Evolutionary conservation across 1,139 yeast genomes (phyloP).

Genomic region (Pichia sp.): DNA sequence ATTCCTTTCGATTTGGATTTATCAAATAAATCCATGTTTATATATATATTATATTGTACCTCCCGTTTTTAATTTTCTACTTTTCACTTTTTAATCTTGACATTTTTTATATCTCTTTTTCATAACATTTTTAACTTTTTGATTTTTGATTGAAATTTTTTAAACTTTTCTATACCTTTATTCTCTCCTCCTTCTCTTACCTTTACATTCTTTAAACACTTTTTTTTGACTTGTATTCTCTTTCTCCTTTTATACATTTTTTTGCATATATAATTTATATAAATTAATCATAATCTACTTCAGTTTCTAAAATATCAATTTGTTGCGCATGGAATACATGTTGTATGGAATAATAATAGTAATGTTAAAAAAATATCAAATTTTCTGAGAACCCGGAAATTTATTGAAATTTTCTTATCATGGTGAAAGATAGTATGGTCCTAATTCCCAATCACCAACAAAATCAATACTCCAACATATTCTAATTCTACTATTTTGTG

Average conservation of each 20-base stretch:
- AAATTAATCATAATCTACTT: not conserved
- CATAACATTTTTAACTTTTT: conserved; percentile 9
- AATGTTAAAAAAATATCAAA: no score
- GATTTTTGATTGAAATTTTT: conserved; percentile 10
- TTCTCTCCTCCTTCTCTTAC: conserved; percentile 1
- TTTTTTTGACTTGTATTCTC: conserved; percentile 1
- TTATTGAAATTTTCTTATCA: no score
- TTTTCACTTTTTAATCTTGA: conserved; percentile 5
- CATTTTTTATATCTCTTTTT: conserved; percentile 7
- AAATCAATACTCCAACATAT: no score
- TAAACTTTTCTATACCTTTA: conserved; percentile 8
- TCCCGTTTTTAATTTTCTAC: no score
- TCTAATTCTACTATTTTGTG: no score
- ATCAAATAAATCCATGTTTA: no score
- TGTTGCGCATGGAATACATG: not conserved
- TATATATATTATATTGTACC: no score
- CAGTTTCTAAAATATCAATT: not conserved
- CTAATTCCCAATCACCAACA: no score
- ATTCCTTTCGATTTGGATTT: no score
- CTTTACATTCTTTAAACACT: conserved; percentile 8
- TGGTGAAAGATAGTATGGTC: no score
- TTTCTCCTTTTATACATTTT: conserved; percentile 1
- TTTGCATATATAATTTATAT: not conserved
- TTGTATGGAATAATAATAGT: no score
- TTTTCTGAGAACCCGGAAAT: no score